Percentiles rank a stretch among this genome's conserved stretches.
phyloP scores from a whole-genome alignment of 2,329 filamentous ascomycete species.

The Raffaelea albimanens region DNA sequence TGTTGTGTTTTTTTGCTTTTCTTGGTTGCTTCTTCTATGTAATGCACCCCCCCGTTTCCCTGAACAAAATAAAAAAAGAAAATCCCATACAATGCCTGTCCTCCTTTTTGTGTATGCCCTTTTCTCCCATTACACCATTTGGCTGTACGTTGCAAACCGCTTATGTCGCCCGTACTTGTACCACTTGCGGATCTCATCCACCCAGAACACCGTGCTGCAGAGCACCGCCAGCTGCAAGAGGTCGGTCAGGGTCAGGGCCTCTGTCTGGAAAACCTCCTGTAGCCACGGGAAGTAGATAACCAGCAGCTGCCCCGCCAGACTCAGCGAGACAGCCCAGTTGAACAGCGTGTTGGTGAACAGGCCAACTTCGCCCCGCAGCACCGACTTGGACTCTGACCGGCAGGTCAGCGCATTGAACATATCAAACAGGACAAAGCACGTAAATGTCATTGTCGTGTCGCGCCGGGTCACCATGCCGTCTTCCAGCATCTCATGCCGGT shows the following conservation, averaged over 20 bases:
- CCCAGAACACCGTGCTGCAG: constrained; percentile 90
- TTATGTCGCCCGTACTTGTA: constrained; percentile 46
- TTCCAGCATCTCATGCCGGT: constrained; percentile 80
- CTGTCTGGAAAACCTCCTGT: constrained; percentile 92
- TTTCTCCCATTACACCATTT: constrained; percentile 45
- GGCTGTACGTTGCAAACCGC: constrained; percentile 53
- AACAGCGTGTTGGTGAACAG: constrained; percentile 86
- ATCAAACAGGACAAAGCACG: constrained; percentile 96
- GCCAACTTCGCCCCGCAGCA: constrained; percentile 76
- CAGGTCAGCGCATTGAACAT: constrained; percentile 98
- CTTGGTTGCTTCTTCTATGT: constrained; percentile 7
- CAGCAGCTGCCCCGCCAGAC: constrained; percentile 72
- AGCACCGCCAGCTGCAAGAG: constrained; percentile 62
- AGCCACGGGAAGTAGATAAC: constrained; percentile 94
- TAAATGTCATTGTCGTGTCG: constrained; percentile 99
- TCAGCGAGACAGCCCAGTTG: constrained; percentile 87
- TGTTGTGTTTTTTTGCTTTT: background rate
- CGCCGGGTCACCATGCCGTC: constrained; percentile 79
- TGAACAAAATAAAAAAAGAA: too few species aligned
- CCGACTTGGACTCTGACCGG: constrained; percentile 80
- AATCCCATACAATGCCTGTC: too few species aligned
- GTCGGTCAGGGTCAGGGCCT: constrained; percentile 68
- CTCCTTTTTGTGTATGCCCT: background rate
- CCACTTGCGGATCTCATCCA: constrained; percentile 84
- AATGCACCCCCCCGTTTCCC: too few species aligned